These are phyloP conservation scores for Sarocladium kiliense DNA, from an alignment of 2,329 filamentous ascomycete species.

Conservation along the genomic window DNA sequence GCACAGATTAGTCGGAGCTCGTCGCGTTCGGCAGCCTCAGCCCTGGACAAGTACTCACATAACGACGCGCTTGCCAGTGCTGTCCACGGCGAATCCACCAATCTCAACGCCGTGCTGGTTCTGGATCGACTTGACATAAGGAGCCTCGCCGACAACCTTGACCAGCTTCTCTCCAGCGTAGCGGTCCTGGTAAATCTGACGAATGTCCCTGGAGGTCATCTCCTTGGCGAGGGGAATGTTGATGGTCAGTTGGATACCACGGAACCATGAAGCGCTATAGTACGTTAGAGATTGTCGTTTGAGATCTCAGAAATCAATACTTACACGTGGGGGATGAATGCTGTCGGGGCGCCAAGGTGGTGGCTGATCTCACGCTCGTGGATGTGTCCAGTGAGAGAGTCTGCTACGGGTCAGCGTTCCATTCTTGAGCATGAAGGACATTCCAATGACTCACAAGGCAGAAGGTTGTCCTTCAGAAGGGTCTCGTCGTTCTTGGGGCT, in stretches of 20 bases:
- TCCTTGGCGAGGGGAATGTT: constrained; percentile 79
- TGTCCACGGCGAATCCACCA: constrained; percentile 92
- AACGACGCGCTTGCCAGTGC: constrained; percentile 84
- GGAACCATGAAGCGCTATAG: constrained; percentile 76
- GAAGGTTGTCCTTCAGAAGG: constrained; percentile 77
- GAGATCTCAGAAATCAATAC: too few species aligned
- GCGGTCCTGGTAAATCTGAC: constrained; percentile 91
- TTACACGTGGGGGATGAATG: constrained; percentile 82
- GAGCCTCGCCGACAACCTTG: constrained; percentile 84
- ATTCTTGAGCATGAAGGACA: neutral
- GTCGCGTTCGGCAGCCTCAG: neutral
- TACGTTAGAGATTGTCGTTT: neutral
- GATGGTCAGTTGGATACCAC: constrained; percentile 89
- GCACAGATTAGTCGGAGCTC: neutral
- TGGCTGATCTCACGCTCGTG: constrained; percentile 86
- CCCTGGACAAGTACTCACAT: constrained; percentile 35
- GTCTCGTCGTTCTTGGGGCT: constrained; percentile 89
- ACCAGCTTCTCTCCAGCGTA: constrained; percentile 95
- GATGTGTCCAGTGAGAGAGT: constrained; percentile 75
- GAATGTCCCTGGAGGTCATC: constrained; percentile 88
- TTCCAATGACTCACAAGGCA: constrained; percentile 28
- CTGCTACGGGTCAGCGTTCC: constrained; percentile 44
- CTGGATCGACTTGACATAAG: constrained; percentile 77
- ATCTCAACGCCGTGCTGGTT: constrained; percentile 88
- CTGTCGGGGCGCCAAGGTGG: constrained; percentile 69